phyloP scores from a whole-genome alignment of 202 grass and related monocot species.

The Setaria viridis region DNA sequence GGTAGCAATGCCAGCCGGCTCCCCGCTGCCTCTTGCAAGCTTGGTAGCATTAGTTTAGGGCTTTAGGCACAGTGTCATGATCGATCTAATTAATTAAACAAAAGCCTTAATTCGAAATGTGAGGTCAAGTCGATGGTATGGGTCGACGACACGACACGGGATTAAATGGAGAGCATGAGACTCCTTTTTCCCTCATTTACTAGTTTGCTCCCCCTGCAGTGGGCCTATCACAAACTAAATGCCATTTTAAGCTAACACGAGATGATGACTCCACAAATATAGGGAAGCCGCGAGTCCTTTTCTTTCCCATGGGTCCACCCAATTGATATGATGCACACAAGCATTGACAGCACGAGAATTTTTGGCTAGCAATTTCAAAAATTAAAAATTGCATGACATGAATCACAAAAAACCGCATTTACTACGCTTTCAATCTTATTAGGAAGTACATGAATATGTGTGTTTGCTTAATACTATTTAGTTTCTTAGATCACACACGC shows the following conservation, averaged over 20 bases:
- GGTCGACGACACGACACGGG: background rate
- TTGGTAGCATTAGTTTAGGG: background rate
- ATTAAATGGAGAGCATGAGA: background rate
- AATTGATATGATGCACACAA: background rate
- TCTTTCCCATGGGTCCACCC: background rate
- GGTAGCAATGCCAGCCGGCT: too few species aligned
- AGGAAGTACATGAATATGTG: too few species aligned
- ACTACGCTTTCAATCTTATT: too few species aligned
- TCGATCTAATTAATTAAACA: background rate
- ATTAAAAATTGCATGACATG: too few species aligned
- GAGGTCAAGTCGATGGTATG: constrained; percentile 1
- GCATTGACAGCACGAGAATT: background rate
- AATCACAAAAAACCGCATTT: too few species aligned
- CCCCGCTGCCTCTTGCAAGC: too few species aligned
- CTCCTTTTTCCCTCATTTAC: constrained; percentile 48
- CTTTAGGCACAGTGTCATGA: background rate
- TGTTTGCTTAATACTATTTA: too few species aligned
- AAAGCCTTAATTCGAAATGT: too few species aligned
- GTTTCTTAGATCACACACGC: too few species aligned
- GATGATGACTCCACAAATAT: too few species aligned
- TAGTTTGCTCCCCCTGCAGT: constrained; percentile 33
- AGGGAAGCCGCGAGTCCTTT: constrained; percentile 12
- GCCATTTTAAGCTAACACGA: too few species aligned
- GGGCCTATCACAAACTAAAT: background rate
- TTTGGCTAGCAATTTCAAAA: too few species aligned